phyloP scores from a whole-genome alignment of 306 rosid species.

The Calophaca sinica region DNA sequence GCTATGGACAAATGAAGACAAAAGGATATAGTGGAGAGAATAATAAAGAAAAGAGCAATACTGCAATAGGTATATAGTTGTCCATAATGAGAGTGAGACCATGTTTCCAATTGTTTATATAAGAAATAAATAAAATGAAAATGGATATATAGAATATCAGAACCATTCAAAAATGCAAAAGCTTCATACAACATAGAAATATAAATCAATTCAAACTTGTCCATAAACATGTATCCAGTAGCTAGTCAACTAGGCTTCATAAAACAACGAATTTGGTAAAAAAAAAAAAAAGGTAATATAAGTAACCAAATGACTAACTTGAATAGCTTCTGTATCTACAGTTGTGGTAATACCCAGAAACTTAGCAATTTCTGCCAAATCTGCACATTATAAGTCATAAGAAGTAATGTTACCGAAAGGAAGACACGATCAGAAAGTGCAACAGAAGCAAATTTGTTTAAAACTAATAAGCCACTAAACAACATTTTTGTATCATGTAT shows the following conservation, averaged over 20 bases:
- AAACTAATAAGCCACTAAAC: constrained; percentile 23
- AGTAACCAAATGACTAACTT: constrained; percentile 60
- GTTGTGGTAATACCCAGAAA: constrained; percentile 80
- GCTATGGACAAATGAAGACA: constrained; percentile 10
- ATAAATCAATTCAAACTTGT: constrained; percentile 13
- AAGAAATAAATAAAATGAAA: constrained; percentile 29
- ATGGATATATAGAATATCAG: constrained; percentile 27
- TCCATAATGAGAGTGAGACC: constrained; percentile 31
- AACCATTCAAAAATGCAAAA: constrained; percentile 15
- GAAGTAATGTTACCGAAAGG: constrained; percentile 20
- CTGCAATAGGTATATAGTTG: neutral
- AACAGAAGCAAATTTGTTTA: neutral
- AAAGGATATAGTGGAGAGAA: neutral
- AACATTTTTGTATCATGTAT: neutral
- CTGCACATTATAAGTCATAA: constrained; percentile 55
- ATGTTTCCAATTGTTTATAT: neutral
- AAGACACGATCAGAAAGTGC: constrained; percentile 29
- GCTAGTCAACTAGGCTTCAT: constrained; percentile 8
- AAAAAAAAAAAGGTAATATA: neutral
- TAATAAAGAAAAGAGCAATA: constrained; percentile 5
- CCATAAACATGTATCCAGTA: constrained; percentile 11
- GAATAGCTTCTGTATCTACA: constrained; percentile 88
- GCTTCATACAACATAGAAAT: constrained; percentile 17
- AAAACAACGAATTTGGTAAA: neutral
- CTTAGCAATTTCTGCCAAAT: constrained; percentile 93